phyloP scores from a whole-genome alignment of 2,329 filamentous ascomycete species.

The Zasmidium angulare region DNA sequence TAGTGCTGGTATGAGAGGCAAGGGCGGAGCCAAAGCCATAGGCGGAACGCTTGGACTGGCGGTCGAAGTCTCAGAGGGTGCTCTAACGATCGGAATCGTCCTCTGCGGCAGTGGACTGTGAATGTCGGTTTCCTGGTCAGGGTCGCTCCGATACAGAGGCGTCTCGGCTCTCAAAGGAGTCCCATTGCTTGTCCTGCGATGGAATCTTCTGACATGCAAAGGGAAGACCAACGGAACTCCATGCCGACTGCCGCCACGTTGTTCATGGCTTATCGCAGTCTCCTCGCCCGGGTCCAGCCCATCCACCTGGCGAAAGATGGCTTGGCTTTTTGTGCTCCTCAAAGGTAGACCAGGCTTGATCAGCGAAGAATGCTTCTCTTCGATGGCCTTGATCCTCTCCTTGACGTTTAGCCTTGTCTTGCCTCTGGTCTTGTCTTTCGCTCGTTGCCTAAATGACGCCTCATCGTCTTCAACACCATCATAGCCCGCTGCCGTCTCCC shows the following conservation, averaged over 20 bases:
- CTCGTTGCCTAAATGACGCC: not conserved
- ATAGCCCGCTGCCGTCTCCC: not conserved
- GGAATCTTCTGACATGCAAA: constrained; percentile 28
- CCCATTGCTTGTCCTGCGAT: constrained; percentile 23
- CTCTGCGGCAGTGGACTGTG: constrained; percentile 27
- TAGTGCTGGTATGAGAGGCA: not conserved
- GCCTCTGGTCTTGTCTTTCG: not conserved
- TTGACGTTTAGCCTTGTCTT: not conserved
- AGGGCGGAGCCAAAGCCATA: not conserved
- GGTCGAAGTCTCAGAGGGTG: not conserved
- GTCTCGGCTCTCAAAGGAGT: constrained; percentile 24
- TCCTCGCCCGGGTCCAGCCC: not conserved
- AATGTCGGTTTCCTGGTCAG: constrained; percentile 20
- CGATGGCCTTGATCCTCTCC: constrained; percentile 8
- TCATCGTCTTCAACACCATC: not conserved
- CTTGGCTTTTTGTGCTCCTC: not conserved
- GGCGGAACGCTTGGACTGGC: not conserved
- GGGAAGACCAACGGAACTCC: constrained; percentile 28
- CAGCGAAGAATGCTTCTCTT: constrained; percentile 7
- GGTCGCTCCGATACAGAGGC: constrained; percentile 24
- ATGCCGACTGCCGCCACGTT: not conserved
- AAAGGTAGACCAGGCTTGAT: not conserved
- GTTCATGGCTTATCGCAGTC: not conserved
- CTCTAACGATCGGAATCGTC: constrained; percentile 14
- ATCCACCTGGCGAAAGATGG: not conserved